Percentiles rank a stretch among this genome's conserved stretches.
Conservation (phyloP, 208 protist species). For the Trypanosoma caninum region DNA sequence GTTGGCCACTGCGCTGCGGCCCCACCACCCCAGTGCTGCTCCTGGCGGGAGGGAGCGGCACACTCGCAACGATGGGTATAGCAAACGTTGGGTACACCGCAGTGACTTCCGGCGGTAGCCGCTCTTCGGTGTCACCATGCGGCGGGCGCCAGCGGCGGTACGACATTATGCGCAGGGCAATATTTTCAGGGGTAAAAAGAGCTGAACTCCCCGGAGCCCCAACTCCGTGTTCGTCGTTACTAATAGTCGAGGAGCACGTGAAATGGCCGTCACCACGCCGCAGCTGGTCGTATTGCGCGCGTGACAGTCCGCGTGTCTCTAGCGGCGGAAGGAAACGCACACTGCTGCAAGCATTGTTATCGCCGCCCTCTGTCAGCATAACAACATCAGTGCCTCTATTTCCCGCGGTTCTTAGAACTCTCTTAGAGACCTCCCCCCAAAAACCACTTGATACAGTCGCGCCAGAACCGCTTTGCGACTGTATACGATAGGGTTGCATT, state of each 20-base stretch:
- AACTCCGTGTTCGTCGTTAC: too few species aligned
- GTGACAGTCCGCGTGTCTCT: slow-evolving; percentile 21
- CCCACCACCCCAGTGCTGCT: too few species aligned
- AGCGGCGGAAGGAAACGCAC: slow-evolving; percentile 42
- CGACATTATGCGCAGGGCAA: slow-evolving; percentile 28
- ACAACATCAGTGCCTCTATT: too few species aligned
- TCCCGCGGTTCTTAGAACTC: too few species aligned
- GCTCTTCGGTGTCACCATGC: not conserved
- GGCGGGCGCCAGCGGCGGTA: slow-evolving; percentile 37
- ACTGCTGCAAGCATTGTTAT: not conserved
- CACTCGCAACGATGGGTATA: slow-evolving; percentile 25
- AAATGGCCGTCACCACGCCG: not conserved
- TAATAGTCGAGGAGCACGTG: too few species aligned
- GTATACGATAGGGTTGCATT: too few species aligned
- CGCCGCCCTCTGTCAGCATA: too few species aligned
- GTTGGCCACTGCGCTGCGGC: not conserved
- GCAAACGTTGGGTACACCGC: slow-evolving; percentile 17
- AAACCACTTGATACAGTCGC: too few species aligned
- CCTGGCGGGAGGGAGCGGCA: slow-evolving; percentile 9
- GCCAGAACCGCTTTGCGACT: too few species aligned
- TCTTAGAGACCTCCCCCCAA: too few species aligned
- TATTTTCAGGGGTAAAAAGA: slow-evolving; percentile 7
- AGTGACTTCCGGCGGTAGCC: not conserved
- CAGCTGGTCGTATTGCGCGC: slow-evolving; percentile 16
- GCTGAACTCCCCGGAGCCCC: not conserved